phyloP scores from a whole-genome alignment of 2,329 filamentous ascomycete genomes.

The Penicillium sp. region DNA sequence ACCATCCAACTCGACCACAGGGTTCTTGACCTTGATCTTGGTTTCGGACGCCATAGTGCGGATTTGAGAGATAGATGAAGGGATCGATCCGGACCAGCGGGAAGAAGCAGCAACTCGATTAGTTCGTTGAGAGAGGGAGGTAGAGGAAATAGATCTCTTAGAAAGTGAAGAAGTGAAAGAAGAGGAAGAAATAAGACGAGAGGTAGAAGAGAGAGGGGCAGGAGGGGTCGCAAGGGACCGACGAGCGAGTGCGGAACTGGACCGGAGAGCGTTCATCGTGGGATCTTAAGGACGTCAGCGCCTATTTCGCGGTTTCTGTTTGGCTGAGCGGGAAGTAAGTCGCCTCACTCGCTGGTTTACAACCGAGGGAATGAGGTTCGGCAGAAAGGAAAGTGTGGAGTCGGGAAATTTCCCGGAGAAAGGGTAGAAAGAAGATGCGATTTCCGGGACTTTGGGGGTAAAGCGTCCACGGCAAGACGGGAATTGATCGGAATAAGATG shows the following conservation, averaged over 20 bases:
- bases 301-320: slow-evolving; percentile 17
- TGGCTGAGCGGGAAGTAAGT: slow-evolving; percentile 15
- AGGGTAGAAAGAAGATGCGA: background rate
- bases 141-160: slow-evolving; percentile 27
- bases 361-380: slow-evolving; percentile 36
- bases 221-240: slow-evolving; percentile 30
- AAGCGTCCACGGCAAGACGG: slow-evolving; percentile 17
- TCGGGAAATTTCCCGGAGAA: slow-evolving; percentile 11
- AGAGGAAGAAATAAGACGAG: slow-evolving; percentile 28
- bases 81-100: slow-evolving; percentile 31
- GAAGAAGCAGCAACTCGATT: slow-evolving; percentile 24
- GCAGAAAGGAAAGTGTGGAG: slow-evolving; percentile 38
- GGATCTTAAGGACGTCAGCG: slow-evolving; percentile 18
- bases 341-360: slow-evolving; percentile 14
- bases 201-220: slow-evolving; percentile 30
- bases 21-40: slow-evolving; percentile 99
- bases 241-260: slow-evolving; percentile 41
- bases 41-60: slow-evolving; percentile 51
- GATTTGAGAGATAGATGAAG: slow-evolving; percentile 33
- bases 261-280: slow-evolving; percentile 38
- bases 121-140: slow-evolving; percentile 21
- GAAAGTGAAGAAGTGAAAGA: slow-evolving; percentile 23
- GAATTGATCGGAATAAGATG: slow-evolving; percentile 19
- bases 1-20: slow-evolving; percentile 94
- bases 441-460: slow-evolving; percentile 8